Evolutionary conservation across 108 stramenopile species (phyloP).

Genomic region (Cyclostephanos tholiformis): DNA sequence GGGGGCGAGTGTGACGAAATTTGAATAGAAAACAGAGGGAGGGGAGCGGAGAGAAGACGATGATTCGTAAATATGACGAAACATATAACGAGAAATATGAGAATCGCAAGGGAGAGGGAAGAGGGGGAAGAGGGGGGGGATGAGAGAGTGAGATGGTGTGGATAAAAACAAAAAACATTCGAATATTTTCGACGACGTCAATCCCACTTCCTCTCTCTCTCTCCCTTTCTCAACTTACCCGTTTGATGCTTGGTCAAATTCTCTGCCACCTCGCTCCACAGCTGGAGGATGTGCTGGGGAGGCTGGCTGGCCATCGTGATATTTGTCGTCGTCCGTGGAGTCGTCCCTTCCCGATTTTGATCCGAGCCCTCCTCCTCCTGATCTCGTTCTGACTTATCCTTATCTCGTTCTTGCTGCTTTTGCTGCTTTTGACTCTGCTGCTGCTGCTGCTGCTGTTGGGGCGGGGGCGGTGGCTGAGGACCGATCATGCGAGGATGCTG

Average conservation of each 20-base stretch:
- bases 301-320: constrained; percentile 2
- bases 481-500: background rate
- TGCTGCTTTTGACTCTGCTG: background rate
- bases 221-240: constrained; percentile 49
- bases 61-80: background rate
- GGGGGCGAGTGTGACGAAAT: no score
- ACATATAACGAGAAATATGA: background rate
- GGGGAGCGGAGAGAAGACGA: background rate
- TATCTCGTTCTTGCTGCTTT: background rate
- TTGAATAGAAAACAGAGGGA: no score
- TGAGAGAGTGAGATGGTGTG: background rate
- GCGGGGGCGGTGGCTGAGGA: background rate
- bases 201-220: background rate
- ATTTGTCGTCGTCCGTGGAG: background rate
- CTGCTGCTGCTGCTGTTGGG: background rate
- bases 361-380: background rate
- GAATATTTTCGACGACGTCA: no score
- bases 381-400: background rate
- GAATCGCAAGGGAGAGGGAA: background rate
- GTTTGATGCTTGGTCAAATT: constrained; percentile 71
- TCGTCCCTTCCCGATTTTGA: background rate
- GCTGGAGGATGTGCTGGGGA: constrained; percentile 31
- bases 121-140: background rate
- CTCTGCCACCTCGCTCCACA: constrained; percentile 77
- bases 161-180: background rate